A percentile compares a stretch with the other conserved stretches of the same genome.
Conservation (phyloP, 1,284 basidiomycete species). For the Apiotrichum gamsii region DNA sequence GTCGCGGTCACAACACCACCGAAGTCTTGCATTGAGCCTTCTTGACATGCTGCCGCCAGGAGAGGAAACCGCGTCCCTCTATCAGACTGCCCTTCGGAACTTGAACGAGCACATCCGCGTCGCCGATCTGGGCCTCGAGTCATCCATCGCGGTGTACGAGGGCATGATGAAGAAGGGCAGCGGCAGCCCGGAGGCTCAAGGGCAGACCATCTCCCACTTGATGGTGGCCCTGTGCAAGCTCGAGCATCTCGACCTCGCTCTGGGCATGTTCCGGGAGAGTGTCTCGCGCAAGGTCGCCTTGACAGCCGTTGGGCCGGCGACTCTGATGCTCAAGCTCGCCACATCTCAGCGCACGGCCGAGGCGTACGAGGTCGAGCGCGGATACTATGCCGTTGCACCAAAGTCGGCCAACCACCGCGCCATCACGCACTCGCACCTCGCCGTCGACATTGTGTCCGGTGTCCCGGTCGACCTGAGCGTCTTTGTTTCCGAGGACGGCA, state of each 20-base stretch:
- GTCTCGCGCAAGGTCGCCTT: too few species aligned
- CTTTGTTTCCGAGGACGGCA: too few species aligned
- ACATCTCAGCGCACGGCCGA: constrained; percentile 14
- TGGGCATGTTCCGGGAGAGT: constrained; percentile 13
- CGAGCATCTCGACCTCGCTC: constrained; percentile 18
- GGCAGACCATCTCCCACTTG: constrained; percentile 18
- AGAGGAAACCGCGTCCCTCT: too few species aligned
- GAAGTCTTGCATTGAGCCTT: too few species aligned
- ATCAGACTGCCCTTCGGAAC: too few species aligned
- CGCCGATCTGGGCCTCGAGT: constrained; percentile 8
- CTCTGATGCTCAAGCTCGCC: constrained; percentile 29
- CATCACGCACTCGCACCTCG: constrained; percentile 22
- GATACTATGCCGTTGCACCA: constrained; percentile 18
- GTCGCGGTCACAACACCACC: too few species aligned
- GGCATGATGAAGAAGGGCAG: constrained; percentile 16
- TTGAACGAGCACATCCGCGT: not conserved
- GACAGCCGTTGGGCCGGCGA: too few species aligned
- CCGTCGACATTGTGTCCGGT: constrained; percentile 28
- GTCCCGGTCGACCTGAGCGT: constrained; percentile 21
- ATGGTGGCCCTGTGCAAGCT: constrained; percentile 21
- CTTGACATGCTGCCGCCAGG: too few species aligned
- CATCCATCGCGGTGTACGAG: constrained; percentile 13
- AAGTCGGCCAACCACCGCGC: constrained; percentile 1
- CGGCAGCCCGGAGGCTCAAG: not conserved
- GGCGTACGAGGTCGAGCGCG: constrained; percentile 21